phyloP scores from a whole-genome alignment of 768 basidiomycete genomes.

The Dentipellis sp. region DNA sequence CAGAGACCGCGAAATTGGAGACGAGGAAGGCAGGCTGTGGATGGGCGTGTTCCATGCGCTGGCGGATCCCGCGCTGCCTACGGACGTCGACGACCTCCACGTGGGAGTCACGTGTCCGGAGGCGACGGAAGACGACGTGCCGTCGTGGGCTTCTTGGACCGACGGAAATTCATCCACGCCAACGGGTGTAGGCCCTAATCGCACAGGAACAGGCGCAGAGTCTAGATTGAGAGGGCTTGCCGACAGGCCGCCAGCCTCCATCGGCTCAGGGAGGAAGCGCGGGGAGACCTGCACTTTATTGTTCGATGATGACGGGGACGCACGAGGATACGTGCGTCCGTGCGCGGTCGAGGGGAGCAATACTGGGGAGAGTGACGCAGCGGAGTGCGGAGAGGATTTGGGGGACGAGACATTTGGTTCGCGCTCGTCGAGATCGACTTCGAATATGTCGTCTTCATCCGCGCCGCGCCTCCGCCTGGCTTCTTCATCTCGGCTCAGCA shows the following conservation, averaged over 20 bases:
- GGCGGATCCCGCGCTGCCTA: not conserved
- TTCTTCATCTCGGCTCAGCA: constrained; percentile 75
- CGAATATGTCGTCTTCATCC: constrained; percentile 46
- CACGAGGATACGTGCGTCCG: constrained; percentile 10
- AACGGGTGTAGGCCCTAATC: constrained; percentile 1
- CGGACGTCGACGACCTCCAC: constrained; percentile 16
- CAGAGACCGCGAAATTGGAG: not conserved
- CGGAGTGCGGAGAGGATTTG: constrained; percentile 13
- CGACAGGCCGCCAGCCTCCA: constrained; percentile 35
- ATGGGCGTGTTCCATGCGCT: constrained; percentile 26
- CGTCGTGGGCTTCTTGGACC: not conserved
- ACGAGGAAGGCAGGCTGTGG: constrained; percentile 13
- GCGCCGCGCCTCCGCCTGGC: constrained; percentile 14
- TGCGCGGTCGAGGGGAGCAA: constrained; percentile 1
- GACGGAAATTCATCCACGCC: constrained; percentile 5
- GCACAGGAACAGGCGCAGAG: not conserved
- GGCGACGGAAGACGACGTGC: not conserved
- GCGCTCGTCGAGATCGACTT: constrained; percentile 42
- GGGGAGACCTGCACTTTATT: constrained; percentile 49
- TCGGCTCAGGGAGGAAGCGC: constrained; percentile 38
- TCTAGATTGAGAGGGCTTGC: constrained; percentile 18
- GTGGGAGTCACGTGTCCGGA: constrained; percentile 11
- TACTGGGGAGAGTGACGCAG: constrained; percentile 16
- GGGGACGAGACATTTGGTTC: constrained; percentile 5
- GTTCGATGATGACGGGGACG: constrained; percentile 29